Evolutionary conservation across 495 filamentous ascomycete genomes (phyloP), one percentile per base, ranked within the genome.

Genomic region (Lepraria neglecta): DNA sequence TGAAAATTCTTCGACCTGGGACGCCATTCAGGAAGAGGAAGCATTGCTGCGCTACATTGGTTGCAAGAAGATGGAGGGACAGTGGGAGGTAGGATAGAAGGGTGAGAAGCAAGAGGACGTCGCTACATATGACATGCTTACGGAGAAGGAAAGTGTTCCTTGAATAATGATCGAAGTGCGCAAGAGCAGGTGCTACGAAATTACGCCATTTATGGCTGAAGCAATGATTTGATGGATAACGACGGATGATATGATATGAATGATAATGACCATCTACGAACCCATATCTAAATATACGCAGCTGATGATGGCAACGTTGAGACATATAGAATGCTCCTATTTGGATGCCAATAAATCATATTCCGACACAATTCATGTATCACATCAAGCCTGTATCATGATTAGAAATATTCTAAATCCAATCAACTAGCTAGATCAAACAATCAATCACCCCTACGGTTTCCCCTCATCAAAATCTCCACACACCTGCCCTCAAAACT

Each of bases 11-110:
- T 19, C 17, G n/a, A 30, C n/a, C 3, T 33, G 47, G 46, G 33
- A 52, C 6, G 24, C 14, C 9, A 35, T 52, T 51, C 24, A 47
- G 38, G 57, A 59, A n/a, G 57, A 47, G 38, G 57, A 59, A n/a
- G 57, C 33, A n/a, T 35, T 11, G 12, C 27, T 59, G 15, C 14
- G 46, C 24, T 59, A 50, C 9, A 43, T 21, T 30, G 47, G 27
- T 10, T 9, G 46, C 10, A 43, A 59, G 27, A 52, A n/a, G 33
- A 35, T 27, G 14, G 46, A 44, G 38, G 42, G 24, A 17, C 35
- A 21, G 19, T 52, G 33, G 35, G 33, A 42, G 28, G 9, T 10
- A 5, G 28, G 33, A 30, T 52, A 24, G 31, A 42, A 60, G 28
- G 45, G 35, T 21, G 58, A 30, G 21, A 17, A 28, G 2, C 58